phyloP scores from a whole-genome alignment of 2,329 filamentous ascomycete species.

The Exophiala dermatitidis region DNA sequence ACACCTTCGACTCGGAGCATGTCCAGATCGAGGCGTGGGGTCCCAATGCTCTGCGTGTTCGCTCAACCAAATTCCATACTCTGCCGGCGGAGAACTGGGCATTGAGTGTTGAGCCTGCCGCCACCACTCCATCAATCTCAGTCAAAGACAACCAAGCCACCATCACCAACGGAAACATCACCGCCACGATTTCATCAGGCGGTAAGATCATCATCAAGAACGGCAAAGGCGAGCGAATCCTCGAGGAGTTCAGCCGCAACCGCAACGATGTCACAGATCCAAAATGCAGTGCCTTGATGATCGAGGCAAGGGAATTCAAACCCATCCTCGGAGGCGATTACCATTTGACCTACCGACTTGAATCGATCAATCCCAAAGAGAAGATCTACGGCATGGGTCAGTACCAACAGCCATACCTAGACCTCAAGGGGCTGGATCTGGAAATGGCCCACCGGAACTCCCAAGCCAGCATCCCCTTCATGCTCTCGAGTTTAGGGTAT shows the following conservation, averaged over 20 bases:
- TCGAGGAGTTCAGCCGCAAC: constrained; percentile 50
- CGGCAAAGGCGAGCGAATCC: constrained; percentile 36
- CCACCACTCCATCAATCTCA: constrained; percentile 9
- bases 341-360: constrained; percentile 53
- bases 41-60: constrained; percentile 34
- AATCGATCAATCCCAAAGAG: constrained; percentile 49
- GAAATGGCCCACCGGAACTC: constrained; percentile 62
- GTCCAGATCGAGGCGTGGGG: constrained; percentile 38
- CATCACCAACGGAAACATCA: constrained; percentile 42
- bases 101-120: constrained; percentile 19
- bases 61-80: constrained; percentile 33
- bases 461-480: constrained; percentile 59
- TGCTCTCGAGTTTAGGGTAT: constrained; percentile 54
- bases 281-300: constrained; percentile 51
- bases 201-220: constrained; percentile 48
- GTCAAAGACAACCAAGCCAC: constrained; percentile 10
- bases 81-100: constrained; percentile 36
- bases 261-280: constrained; percentile 48
- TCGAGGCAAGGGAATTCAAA: constrained; percentile 54
- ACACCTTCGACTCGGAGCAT: constrained; percentile 35
- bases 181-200: constrained; percentile 40
- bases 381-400: constrained; percentile 64
- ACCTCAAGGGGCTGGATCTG: constrained; percentile 56
- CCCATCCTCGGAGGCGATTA: constrained; percentile 48
- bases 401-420: constrained; percentile 58